Evolutionary conservation across 306 rosid genomes (phyloP).

Genomic region (Gleditsia sinensis): DNA sequence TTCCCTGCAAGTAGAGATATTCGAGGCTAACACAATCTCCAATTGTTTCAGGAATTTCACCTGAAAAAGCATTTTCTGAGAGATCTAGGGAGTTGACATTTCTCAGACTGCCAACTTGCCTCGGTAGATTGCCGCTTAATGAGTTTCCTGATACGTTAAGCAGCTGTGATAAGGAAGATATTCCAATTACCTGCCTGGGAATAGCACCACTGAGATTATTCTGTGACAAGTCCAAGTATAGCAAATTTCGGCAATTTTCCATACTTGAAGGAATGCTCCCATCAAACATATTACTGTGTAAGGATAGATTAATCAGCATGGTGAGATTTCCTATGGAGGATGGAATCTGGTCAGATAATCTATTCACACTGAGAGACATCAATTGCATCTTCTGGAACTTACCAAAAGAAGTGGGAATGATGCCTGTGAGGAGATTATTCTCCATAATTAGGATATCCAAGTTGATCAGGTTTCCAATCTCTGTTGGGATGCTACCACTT

Average conservation of each 20-base stretch:
- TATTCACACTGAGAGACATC: not conserved
- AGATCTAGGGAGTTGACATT: not conserved
- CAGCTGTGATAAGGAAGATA: not conserved
- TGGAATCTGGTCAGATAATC: not conserved
- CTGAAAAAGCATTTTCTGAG: not conserved
- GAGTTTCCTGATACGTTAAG: not conserved
- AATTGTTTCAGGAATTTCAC: conserved; percentile 10
- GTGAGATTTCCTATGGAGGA: conserved; percentile 9
- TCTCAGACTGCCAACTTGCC: not conserved
- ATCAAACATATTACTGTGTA: not conserved
- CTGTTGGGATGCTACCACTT: not conserved
- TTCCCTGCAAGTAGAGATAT: not conserved
- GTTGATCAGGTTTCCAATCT: not conserved
- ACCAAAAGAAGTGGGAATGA: not conserved
- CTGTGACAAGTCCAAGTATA: not conserved
- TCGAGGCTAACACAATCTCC: not conserved
- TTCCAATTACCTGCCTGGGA: not conserved
- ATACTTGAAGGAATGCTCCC: conserved; percentile 12
- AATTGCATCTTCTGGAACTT: not conserved
- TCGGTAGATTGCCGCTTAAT: not conserved
- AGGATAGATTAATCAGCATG: not conserved
- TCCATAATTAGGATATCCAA: not conserved
- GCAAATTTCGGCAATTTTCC: not conserved
- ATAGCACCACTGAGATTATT: not conserved
- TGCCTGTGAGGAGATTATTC: not conserved